Base-by-base conservation (phyloP, 2,329 filamentous ascomycete species). In the Lizonia empirigonia region DNA sequence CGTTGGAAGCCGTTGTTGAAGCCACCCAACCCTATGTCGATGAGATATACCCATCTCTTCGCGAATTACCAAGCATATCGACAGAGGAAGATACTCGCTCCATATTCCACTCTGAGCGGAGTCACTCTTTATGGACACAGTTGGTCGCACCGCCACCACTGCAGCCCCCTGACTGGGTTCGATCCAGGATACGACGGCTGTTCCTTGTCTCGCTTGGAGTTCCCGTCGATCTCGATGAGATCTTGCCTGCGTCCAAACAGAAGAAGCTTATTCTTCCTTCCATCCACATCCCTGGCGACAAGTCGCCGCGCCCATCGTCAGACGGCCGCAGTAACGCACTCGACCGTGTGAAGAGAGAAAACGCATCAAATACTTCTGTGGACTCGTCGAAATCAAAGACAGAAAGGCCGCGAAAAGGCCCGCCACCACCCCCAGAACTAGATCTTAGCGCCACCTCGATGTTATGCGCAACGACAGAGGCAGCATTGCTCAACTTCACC, bases 151-250 rank as follows among this genome's bases (percentile, higher is more conserved):
- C 94, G 16, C 94, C 94, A 2, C 92, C 94, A 2, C 84, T 99
- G 29, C 91, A 96, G 66, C 94, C 94, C 5, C 93, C 94, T 0
- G 94, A 99, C 74, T 99, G 94, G 94, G 95, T 97, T 52, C 90
- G 94, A 58, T 96, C 91, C 44, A 90, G 92, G 42, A 99, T 96
- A 63, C 87, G 94, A 44, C 89, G 94, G 22, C 84, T 99, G 20
- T 99, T 99, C 72, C 85, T 99, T 33, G 92, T 99, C 45, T 97
- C 92, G 1, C 84, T 99, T 0, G 94, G 94, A 15, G 94, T 99
- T 0, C 94, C 94, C 1, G 91, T 99, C 35, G 94, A 99, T 66
- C 82, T 99, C 0, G 94, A 99, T 74, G 94, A 99, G 77, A 97
- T 99, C 47, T 83, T 99, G 7, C 94, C 94, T 0, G 92, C 93